Base-by-base conservation (phyloP, 305 asterid species). In the Rubia occidens region DNA sequence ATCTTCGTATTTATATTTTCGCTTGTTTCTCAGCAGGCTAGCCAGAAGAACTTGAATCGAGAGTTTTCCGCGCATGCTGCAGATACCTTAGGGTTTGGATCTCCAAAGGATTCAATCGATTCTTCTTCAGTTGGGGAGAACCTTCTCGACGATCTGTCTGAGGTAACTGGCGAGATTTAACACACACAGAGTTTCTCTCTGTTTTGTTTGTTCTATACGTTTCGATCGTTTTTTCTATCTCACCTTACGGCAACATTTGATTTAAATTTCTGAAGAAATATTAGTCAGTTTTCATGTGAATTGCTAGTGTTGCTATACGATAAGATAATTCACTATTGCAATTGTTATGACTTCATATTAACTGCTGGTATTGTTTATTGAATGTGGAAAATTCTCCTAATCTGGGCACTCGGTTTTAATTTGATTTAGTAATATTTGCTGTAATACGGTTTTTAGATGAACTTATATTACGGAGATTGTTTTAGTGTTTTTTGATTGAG, bases 41-140 rank as follows among this genome's bases (percentile, higher is more conserved):
- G 75, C 49, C 81, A 78, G 56, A 86, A 78, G 81, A 82, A 75
- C 74, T 78, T 82, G 80, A 81, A 71, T 75, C 70, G 81, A 40
- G 78, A 45, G 14, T 85, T 84, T 20, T 66, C 76, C 45, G 77
- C 84, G 44, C 77, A 64, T 60, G 60, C 83, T 6, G 90, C 75
- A 68, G 86, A 76, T 64, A 51, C 37, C n/a, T 67, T 77, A 24
- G 70, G 60, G 71, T 37, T 68, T 49, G 81, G 85, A 73, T 70
- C 77, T 17, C 75, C 79, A 5, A 68, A 80, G 72, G 86, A 83
- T 29, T 43, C 51, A 47, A 53, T 64, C 11, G 75, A 54, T 26
- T 35, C 39, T 29, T 44, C 75, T 69, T 66, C 61, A 43, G 29
- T 78, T 67, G 39, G 72, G 73, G 82, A 74, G 42, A 71, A 70